phyloP scores from a whole-genome alignment of 1,284 basidiomycete species.

The Boletus sp. region DNA sequence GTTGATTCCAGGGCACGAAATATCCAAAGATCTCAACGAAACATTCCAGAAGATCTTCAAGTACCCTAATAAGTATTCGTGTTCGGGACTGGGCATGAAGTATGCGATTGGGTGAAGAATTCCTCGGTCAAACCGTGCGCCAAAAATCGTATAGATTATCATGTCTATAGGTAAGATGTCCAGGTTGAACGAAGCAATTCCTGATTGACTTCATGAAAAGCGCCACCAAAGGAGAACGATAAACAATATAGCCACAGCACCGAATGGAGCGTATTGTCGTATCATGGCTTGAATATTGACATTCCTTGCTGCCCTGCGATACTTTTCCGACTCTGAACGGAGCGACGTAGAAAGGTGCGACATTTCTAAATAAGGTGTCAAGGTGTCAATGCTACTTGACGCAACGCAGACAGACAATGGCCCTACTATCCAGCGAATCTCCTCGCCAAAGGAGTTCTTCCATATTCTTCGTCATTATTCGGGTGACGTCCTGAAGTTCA shows the following conservation, averaged over 20 bases:
- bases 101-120: background rate
- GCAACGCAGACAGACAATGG: background rate
- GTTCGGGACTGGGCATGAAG: background rate
- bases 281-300: slow-evolving; percentile 94
- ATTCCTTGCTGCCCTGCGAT: slow-evolving; percentile 92
- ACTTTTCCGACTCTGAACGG: slow-evolving; percentile 96
- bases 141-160: slow-evolving; percentile 30
- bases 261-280: slow-evolving; percentile 94
- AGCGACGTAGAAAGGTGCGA: slow-evolving; percentile 97
- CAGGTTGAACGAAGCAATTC: slow-evolving; percentile 11
- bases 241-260: slow-evolving; percentile 75
- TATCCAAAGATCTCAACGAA: background rate
- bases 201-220: slow-evolving; percentile 53
- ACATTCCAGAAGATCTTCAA: background rate
- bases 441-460: slow-evolving; percentile 98
- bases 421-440: slow-evolving; percentile 90
- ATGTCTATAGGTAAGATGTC: slow-evolving; percentile 23
- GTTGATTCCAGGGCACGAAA: background rate
- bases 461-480: slow-evolving; percentile 99
- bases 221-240: slow-evolving; percentile 91
- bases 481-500: slow-evolving; percentile 95
- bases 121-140: background rate
- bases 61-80: background rate
- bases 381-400: slow-evolving; percentile 1
- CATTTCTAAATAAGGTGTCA: slow-evolving; percentile 66